Conservation (phyloP, 805 yeast genomes). For the Wickerhamomyces canadensis region DNA sequence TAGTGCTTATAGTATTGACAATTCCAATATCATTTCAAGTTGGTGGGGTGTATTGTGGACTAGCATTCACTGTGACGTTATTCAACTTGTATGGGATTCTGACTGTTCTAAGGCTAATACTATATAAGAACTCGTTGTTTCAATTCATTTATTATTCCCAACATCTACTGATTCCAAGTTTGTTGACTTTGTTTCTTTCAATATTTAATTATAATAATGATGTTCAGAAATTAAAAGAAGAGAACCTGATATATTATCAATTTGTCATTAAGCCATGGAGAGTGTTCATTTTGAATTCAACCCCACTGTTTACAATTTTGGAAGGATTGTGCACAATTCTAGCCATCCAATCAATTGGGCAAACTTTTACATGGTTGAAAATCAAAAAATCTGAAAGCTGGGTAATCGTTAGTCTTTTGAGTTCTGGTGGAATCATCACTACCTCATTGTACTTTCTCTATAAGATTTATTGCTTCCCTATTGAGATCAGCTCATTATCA, state of each 20-base stretch:
- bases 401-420: conserved; percentile 67
- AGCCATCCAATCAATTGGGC: conserved; percentile 90
- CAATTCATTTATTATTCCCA: conserved; percentile 67
- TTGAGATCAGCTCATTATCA: conserved; percentile 54
- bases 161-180: conserved; percentile 75
- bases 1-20: conserved; percentile 66
- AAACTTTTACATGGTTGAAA: conserved; percentile 67
- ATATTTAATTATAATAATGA: conserved; percentile 40
- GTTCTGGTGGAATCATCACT: conserved; percentile 71
- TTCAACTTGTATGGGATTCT: conserved; percentile 63
- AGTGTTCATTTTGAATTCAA: conserved; percentile 64
- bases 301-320: conserved; percentile 81
- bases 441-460: conserved; percentile 73
- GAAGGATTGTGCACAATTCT: conserved; percentile 93
- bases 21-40: conserved; percentile 92
- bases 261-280: conserved; percentile 64
- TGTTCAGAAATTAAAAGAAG: conserved; percentile 17
- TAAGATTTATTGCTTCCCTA: conserved; percentile 75
- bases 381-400: conserved; percentile 59
- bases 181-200: conserved; percentile 64
- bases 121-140: conserved; percentile 27
- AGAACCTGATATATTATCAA: conserved; percentile 22
- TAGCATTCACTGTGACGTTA: conserved; percentile 74
- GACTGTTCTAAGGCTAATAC: conserved; percentile 63
- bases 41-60: conserved; percentile 88